These are phyloP conservation scores for Globisporangium paroecandrum DNA, from an alignment of 352 stramenopile species.

Conservation along the genomic window DNA sequence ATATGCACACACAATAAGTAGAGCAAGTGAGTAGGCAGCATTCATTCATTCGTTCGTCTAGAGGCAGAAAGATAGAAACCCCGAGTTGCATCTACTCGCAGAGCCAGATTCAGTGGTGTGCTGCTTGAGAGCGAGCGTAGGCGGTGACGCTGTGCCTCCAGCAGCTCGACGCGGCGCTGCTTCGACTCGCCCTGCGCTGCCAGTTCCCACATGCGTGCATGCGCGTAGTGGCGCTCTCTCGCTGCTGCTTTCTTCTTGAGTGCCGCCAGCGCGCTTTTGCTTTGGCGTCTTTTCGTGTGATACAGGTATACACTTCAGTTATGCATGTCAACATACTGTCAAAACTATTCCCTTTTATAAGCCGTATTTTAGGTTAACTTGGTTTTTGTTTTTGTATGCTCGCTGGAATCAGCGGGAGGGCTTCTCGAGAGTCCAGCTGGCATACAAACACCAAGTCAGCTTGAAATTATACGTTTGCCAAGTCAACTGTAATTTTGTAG, in stretches of 20 bases:
- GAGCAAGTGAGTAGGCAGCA: not conserved
- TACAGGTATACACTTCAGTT: no score
- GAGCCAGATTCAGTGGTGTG: not conserved
- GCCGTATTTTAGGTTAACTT: no score
- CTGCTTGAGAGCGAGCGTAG: not conserved
- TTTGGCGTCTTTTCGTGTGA: conserved; percentile 1
- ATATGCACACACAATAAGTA: not conserved
- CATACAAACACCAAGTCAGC: no score
- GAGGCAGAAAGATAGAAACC: not conserved
- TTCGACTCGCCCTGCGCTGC: conserved; percentile 4
- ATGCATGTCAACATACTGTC: no score
- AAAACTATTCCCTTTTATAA: no score
- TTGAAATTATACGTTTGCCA: no score
- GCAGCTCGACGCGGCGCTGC: not conserved
- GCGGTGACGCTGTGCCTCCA: not conserved
- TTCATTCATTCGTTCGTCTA: not conserved
- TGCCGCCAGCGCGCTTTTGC: not conserved
- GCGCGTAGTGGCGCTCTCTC: not conserved
- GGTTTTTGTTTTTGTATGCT: no score
- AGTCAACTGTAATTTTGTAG: no score
- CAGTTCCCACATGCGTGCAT: conserved; percentile 8
- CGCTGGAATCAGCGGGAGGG: no score
- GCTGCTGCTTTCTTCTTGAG: not conserved
- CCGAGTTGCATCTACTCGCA: not conserved
- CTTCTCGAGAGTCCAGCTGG: no score